Evolutionary conservation across 2,329 filamentous ascomycete species (phyloP), one percentile per base, ranked within the genome.

Genomic region (Colletotrichum tabaci): DNA sequence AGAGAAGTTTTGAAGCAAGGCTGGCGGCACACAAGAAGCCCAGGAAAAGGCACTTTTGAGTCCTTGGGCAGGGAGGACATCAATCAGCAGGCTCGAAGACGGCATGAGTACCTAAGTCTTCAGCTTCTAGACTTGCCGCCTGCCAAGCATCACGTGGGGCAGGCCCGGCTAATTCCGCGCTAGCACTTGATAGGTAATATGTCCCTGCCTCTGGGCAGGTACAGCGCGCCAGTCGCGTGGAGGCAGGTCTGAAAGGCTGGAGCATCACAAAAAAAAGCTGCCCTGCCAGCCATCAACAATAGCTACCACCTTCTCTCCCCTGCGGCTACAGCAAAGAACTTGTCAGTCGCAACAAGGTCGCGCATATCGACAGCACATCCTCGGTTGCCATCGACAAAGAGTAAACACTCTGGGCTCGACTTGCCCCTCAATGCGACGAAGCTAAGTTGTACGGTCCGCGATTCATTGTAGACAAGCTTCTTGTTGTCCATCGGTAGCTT

Each of bases 151-250:
- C 70, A 72, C 70, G 70, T 72, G 70, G 70, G 70, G 55, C 61
- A 26, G 23, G 26, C 49, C 61, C 55, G 61, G 67, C 61, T 42
- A 66, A 57, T 61, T 62, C 38, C 42, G 53, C 70, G 61, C 65
- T 66, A 72, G 67, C n/a, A 61, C 67, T 46, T n/a, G 61, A 63
- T 44, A 55, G 49, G 56, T 50, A 68, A 69, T 5, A 16, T 53
- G 66, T 57, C 67, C 53, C 67, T 61, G 58, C 52, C 55, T 53
- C 55, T 46, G 58, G 53, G 38, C 47, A 70, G 69, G 69, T 46
- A 56, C 64, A 71, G 67, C 61, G 67, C 70, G 70, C 61, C 61
- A 71, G 70, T 72, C 70, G 70, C 70, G 70, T 66, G 70, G 70
- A 72, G 70, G 60, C 42, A 50, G 61, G 50, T 42, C 58, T 60